Evolutionary conservation across 2,329 filamentous ascomycete genomes (phyloP).

Genomic region (Monilinia aucupariae): DNA sequence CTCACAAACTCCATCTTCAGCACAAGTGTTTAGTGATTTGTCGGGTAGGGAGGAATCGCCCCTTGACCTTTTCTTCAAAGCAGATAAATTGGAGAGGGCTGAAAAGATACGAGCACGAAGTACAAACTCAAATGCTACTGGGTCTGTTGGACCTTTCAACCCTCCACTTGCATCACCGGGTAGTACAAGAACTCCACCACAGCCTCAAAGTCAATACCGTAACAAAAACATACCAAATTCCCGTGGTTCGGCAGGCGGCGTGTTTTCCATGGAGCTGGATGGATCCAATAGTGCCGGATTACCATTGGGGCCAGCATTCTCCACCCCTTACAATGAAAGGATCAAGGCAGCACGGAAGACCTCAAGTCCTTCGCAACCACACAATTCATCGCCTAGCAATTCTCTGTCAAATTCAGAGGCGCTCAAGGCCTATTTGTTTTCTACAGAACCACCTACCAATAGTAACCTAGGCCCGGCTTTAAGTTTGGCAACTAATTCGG

Average conservation of each 20-base stretch:
- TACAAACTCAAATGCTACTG: slow-evolving; percentile 46
- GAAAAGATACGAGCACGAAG: slow-evolving; percentile 61
- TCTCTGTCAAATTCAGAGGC: slow-evolving; percentile 41
- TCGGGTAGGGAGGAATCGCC: slow-evolving; percentile 63
- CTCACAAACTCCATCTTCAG: slow-evolving; percentile 39
- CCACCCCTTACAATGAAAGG: slow-evolving; percentile 58
- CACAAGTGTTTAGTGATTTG: slow-evolving; percentile 50
- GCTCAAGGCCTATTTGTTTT: slow-evolving; percentile 53
- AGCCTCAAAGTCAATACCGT: slow-evolving; percentile 31
- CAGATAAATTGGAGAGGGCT: slow-evolving; percentile 73
- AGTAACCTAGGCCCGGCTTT: slow-evolving; percentile 12
- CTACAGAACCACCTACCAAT: slow-evolving; percentile 17
- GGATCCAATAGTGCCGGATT: slow-evolving; percentile 47
- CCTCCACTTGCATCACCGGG: slow-evolving; percentile 43
- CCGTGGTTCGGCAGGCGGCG: slow-evolving; percentile 46
- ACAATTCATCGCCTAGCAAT: slow-evolving; percentile 6
- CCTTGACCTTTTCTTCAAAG: slow-evolving; percentile 84
- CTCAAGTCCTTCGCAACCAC: slow-evolving; percentile 17
- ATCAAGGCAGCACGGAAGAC: slow-evolving; percentile 48
- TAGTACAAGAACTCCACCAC: slow-evolving; percentile 34
- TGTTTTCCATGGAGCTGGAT: slow-evolving; percentile 66
- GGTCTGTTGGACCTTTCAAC: slow-evolving; percentile 44
- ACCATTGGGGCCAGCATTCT: slow-evolving; percentile 60
- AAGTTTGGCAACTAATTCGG: slow-evolving; percentile 12
- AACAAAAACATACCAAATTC: slow-evolving; percentile 40